phyloP scores from a whole-genome alignment of 2,329 filamentous ascomycete genomes.

The Volutella citrinella region DNA sequence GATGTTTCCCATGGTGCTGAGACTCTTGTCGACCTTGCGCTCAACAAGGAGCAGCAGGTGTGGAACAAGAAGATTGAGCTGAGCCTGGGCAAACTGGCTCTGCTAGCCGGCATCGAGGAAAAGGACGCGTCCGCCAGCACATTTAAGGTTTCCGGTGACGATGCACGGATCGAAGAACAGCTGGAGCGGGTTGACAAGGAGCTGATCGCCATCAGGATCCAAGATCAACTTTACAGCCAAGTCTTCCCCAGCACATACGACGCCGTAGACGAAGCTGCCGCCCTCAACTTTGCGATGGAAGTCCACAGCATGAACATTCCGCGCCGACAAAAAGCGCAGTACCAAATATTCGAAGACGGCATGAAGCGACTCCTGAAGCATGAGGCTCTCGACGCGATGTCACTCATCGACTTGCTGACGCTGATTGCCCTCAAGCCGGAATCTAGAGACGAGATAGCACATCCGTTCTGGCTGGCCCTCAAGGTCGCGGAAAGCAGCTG shows the following conservation, averaged over 20 bases:
- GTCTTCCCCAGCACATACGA: slow-evolving; percentile 64
- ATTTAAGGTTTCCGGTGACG: slow-evolving; percentile 37
- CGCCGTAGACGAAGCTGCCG: slow-evolving; percentile 77
- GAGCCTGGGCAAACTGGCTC: slow-evolving; percentile 79
- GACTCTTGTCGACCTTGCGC: slow-evolving; percentile 67
- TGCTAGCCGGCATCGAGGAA: slow-evolving; percentile 59
- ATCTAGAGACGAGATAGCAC: slow-evolving; percentile 50
- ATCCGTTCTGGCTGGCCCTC: slow-evolving; percentile 75
- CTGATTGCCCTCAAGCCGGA: slow-evolving; percentile 56
- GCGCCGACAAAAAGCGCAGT: slow-evolving; percentile 62
- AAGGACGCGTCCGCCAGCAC: slow-evolving; percentile 28
- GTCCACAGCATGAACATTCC: slow-evolving; percentile 56
- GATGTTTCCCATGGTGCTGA: slow-evolving; percentile 72
- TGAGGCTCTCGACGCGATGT: slow-evolving; percentile 64
- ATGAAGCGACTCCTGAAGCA: slow-evolving; percentile 70
- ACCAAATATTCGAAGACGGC: slow-evolving; percentile 66
- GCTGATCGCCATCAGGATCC: slow-evolving; percentile 70
- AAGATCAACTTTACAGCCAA: slow-evolving; percentile 72
- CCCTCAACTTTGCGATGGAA: slow-evolving; percentile 72
- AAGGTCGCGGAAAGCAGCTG: slow-evolving; percentile 55
- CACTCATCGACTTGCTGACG: slow-evolving; percentile 74
- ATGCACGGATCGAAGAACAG: slow-evolving; percentile 38
- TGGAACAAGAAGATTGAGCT: slow-evolving; percentile 95
- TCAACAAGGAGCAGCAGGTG: slow-evolving; percentile 70
- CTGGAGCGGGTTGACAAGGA: slow-evolving; percentile 58